A percentile compares a stretch with the other conserved stretches of the same genome.
These are phyloP conservation scores for Fonsecaea multimorphosa DNA, from an alignment of 2,329 filamentous ascomycete species.

Conservation along the genomic window DNA sequence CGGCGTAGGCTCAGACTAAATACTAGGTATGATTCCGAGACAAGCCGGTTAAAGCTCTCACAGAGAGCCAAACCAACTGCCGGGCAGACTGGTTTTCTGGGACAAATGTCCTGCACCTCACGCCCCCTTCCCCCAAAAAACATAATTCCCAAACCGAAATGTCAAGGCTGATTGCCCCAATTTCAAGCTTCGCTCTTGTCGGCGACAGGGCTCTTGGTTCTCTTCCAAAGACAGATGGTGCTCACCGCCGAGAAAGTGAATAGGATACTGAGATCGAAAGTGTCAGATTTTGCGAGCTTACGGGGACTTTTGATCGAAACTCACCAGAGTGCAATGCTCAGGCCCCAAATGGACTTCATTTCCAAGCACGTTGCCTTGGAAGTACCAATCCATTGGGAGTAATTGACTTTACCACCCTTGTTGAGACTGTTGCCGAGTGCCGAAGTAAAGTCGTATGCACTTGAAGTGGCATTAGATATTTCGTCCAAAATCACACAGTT, in stretches of 20 bases:
- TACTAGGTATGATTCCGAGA: background rate
- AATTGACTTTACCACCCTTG: slow-evolving; percentile 57
- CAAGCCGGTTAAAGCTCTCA: background rate
- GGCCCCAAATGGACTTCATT: slow-evolving; percentile 86
- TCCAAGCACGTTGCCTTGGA: slow-evolving; percentile 74
- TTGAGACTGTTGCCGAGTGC: slow-evolving; percentile 60
- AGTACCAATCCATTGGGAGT: slow-evolving; percentile 64
- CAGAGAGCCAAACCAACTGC: slow-evolving; percentile 1
- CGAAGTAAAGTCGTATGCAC: slow-evolving; percentile 61
- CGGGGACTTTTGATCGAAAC: slow-evolving; percentile 40
- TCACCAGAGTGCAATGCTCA: slow-evolving; percentile 77
- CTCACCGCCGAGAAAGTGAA: slow-evolving; percentile 69
- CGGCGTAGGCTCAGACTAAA: background rate
- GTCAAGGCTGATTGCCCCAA: background rate
- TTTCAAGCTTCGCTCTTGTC: slow-evolving; percentile 60
- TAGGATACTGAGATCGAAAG: slow-evolving; percentile 58
- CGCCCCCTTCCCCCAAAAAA: background rate
- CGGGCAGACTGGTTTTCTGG: background rate
- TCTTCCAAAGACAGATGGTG: slow-evolving; percentile 67
- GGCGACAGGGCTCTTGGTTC: slow-evolving; percentile 55
- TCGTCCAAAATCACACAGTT: slow-evolving; percentile 68
- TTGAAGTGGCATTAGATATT: slow-evolving; percentile 53
- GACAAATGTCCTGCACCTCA: background rate
- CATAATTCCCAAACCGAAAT: background rate
- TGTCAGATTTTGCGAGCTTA: background rate